phyloP scores from a whole-genome alignment of 208 protist species.

The Leptomonas seymouri region DNA sequence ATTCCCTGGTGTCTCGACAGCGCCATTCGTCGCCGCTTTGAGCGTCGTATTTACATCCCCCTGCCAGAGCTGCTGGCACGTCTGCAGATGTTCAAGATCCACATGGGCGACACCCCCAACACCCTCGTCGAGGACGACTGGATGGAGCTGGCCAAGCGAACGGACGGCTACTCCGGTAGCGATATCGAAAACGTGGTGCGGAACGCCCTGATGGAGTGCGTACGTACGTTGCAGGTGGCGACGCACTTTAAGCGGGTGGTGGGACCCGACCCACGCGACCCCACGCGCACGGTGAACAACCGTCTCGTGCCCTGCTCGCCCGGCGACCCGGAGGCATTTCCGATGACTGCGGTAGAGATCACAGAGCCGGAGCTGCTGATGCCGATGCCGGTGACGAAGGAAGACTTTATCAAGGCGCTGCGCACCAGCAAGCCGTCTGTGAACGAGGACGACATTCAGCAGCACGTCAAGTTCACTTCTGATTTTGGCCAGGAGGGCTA shows the following conservation, averaged over 20 bases:
- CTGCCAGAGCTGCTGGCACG: constrained; percentile 88
- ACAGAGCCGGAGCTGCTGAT: constrained; percentile 90
- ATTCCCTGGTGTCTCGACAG: constrained; percentile 92
- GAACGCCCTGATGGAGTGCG: constrained; percentile 98
- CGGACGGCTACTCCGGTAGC: constrained; percentile 95
- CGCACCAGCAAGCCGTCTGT: constrained; percentile 90
- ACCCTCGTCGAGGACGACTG: constrained; percentile 89
- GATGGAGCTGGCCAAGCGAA: constrained; percentile 85
- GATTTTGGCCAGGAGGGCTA: constrained; percentile 98
- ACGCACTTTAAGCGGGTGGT: constrained; percentile 97
- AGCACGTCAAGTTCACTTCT: constrained; percentile 95
- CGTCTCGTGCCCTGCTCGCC: constrained; percentile 94
- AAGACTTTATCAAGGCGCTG: constrained; percentile 95
- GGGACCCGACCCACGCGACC: constrained; percentile 79
- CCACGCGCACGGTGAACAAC: constrained; percentile 72
- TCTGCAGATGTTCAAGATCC: constrained; percentile 96
- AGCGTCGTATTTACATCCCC: constrained; percentile 94
- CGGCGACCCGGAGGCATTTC: constrained; percentile 89
- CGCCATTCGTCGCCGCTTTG: constrained; percentile 90
- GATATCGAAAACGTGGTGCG: constrained; percentile 97
- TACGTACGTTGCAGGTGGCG: constrained; percentile 96
- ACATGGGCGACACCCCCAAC: constrained; percentile 95
- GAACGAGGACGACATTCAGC: constrained; percentile 85
- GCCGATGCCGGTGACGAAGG: constrained; percentile 87
- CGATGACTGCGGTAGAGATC: constrained; percentile 95